A percentile compares a stretch with the other conserved stretches of the same genome.
Conservation (phyloP, 495 filamentous ascomycete genomes). For the Neurospora tetraspora region DNA sequence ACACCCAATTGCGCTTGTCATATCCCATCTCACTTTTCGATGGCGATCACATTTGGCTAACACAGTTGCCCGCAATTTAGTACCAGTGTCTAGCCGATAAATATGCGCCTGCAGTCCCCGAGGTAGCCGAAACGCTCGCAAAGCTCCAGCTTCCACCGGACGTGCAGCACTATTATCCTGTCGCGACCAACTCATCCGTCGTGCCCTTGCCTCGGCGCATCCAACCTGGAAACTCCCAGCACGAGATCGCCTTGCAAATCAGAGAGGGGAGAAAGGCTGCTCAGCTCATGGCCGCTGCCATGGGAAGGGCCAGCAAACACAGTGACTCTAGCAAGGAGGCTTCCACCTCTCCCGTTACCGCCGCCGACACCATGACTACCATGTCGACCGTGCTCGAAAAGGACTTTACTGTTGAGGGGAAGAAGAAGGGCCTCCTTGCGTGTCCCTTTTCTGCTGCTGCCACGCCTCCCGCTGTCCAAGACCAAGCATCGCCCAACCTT, state of each 20-base stretch:
- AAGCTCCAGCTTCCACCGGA: constrained; percentile 47
- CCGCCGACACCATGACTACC: constrained; percentile 30
- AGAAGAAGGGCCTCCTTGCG: constrained; percentile 47
- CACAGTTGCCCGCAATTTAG: constrained; percentile 16
- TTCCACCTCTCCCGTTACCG: constrained; percentile 28
- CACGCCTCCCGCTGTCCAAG: constrained; percentile 2
- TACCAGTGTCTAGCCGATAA: constrained; percentile 48
- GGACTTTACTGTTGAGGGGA: constrained; percentile 55
- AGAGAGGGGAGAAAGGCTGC: constrained; percentile 41
- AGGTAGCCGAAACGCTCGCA: constrained; percentile 42
- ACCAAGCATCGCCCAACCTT: constrained; percentile 13
- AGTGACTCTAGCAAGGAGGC: constrained; percentile 29
- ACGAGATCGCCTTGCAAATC: constrained; percentile 44
- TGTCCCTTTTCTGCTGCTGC: constrained; percentile 45
- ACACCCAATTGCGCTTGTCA: constrained; percentile 1
- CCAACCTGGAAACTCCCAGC: constrained; percentile 32
- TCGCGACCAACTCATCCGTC: constrained; percentile 31
- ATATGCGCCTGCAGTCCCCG: constrained; percentile 43
- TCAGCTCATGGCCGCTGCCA: constrained; percentile 33
- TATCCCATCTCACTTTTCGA: constrained; percentile 5
- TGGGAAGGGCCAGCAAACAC: constrained; percentile 28
- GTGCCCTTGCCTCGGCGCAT: constrained; percentile 40
- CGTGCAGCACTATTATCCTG: constrained; percentile 27
- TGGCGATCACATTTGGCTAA: constrained; percentile 9
- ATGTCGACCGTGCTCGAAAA: constrained; percentile 49